Percentiles rank a stretch among this genome's conserved stretches.
These are phyloP conservation scores for Ogataea paraovalis DNA, from an alignment of 805 yeast species.

Conservation along the genomic window DNA sequence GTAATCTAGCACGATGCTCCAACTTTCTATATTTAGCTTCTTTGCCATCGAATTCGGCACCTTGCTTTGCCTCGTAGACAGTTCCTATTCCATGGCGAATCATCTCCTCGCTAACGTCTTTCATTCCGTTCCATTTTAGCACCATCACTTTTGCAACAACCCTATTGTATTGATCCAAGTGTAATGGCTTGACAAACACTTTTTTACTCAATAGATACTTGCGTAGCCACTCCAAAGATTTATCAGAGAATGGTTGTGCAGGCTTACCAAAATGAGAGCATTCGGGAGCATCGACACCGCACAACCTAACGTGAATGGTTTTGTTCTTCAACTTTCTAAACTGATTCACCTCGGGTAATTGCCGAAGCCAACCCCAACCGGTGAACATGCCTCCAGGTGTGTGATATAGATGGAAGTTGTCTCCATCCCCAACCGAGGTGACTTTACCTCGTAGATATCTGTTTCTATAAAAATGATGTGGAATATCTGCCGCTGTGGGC, in stretches of 20 bases:
- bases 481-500: slow-evolving; percentile 47
- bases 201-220: slow-evolving; percentile 58
- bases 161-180: slow-evolving; percentile 84
- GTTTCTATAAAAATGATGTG: slow-evolving; percentile 39
- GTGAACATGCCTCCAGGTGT: slow-evolving; percentile 84
- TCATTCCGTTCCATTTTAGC: slow-evolving; percentile 60
- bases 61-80: slow-evolving; percentile 77
- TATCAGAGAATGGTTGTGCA: slow-evolving; percentile 83
- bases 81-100: slow-evolving; percentile 76
- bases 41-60: slow-evolving; percentile 83
- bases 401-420: slow-evolving; percentile 87
- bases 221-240: slow-evolving; percentile 77
- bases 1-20: slow-evolving; percentile 56
- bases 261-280: slow-evolving; percentile 91
- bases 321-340: slow-evolving; percentile 47
- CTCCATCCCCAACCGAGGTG: slow-evolving; percentile 93
- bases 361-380: slow-evolving; percentile 93
- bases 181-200: slow-evolving; percentile 72
- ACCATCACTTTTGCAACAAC: slow-evolving; percentile 74
- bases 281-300: slow-evolving; percentile 98
- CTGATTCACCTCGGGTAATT: slow-evolving; percentile 51
- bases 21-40: slow-evolving; percentile 55
- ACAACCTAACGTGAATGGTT: slow-evolving; percentile 77
- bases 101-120: slow-evolving; percentile 88
- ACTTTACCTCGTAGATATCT: slow-evolving; percentile 64